phyloP scores from a whole-genome alignment of 345 rosid genomes.

The Eucalyptus paniculata region DNA sequence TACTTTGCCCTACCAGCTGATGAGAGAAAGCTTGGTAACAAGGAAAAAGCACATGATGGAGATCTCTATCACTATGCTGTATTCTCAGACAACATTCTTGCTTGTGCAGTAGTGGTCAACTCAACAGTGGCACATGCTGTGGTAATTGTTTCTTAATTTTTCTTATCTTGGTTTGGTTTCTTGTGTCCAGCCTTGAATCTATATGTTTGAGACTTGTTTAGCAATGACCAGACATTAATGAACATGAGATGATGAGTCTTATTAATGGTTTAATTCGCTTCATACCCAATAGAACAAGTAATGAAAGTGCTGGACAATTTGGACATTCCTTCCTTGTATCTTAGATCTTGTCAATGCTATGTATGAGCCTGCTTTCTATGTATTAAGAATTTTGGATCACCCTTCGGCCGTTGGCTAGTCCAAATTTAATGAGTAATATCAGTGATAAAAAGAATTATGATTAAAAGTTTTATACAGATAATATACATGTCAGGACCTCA shows the following conservation, averaged over 20 bases:
- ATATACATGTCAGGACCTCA: not conserved
- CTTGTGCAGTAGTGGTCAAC: conserved; percentile 79
- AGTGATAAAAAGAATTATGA: not conserved
- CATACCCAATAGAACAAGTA: not conserved
- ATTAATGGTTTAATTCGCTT: no score
- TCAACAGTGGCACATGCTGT: conserved; percentile 54
- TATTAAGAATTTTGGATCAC: not conserved
- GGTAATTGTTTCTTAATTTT: conserved; percentile 22
- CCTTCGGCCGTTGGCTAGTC: not conserved
- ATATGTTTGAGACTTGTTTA: no score
- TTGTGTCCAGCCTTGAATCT: not conserved
- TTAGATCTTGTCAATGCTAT: not conserved
- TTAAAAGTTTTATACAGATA: not conserved
- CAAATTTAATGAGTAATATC: not conserved
- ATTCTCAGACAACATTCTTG: conserved; percentile 83
- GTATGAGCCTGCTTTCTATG: not conserved
- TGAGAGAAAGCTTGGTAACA: conserved; percentile 60
- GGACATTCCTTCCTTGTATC: not conserved
- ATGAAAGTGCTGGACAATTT: not conserved
- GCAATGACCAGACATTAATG: no score
- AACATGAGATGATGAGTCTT: no score
- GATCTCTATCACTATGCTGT: conserved; percentile 64
- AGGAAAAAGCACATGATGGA: conserved; percentile 32
- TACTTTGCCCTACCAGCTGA: conserved; percentile 53
- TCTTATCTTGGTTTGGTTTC: not conserved